phyloP scores from a whole-genome alignment of 2,329 filamentous ascomycete genomes.

The Beauveria brongniartii region DNA sequence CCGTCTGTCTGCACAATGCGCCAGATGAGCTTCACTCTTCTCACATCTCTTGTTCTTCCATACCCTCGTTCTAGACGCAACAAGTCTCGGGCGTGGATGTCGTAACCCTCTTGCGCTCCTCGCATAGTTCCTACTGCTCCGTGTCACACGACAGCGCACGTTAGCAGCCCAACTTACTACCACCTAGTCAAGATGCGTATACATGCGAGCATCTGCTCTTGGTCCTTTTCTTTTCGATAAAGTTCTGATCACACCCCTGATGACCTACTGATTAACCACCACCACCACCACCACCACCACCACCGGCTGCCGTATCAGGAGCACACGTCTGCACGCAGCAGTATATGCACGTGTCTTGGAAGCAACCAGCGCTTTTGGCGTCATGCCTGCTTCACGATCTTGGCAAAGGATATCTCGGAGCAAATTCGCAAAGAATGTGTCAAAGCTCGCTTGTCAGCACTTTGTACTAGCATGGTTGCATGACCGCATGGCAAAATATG shows the following conservation, averaged over 20 bases:
- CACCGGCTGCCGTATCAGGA: background rate
- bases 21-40: background rate
- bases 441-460: background rate
- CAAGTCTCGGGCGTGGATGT: background rate
- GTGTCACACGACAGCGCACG: conserved; percentile 1
- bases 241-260: background rate
- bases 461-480: background rate
- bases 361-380: background rate
- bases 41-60: background rate
- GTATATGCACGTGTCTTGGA: background rate
- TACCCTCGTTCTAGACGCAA: background rate
- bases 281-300: background rate
- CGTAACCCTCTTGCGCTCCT: background rate
- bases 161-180: background rate
- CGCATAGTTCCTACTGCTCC: background rate
- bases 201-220: background rate
- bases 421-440: too few relatives aligned
- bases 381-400: background rate
- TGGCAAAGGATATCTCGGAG: background rate
- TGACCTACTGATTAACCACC: background rate
- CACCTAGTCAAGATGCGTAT: background rate
- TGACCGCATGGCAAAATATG: background rate
- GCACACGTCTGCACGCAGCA: background rate
- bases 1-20: background rate
- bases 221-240: background rate